A percentile compares a stretch with the other conserved stretches of the same genome.
These are phyloP conservation scores for Suillus americanus DNA, from an alignment of 768 basidiomycete species.

Conservation along the genomic window DNA sequence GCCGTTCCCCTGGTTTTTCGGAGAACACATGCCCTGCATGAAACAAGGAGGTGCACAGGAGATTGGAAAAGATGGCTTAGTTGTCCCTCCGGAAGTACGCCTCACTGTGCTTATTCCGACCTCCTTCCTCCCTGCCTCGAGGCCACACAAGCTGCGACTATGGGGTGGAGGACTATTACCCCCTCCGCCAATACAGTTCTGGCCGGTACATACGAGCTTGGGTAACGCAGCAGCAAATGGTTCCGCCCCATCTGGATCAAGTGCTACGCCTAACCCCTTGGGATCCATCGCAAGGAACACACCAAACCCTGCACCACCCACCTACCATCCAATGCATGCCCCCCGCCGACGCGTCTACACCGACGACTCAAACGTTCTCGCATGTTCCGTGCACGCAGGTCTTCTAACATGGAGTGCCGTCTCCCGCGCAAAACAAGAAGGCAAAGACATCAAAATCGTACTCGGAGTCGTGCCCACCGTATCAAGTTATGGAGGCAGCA, in stretches of 20 bases:
- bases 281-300: neutral
- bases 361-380: conserved; percentile 72
- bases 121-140: conserved; percentile 53
- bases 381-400: conserved; percentile 70
- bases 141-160: conserved; percentile 54
- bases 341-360: conserved; percentile 65
- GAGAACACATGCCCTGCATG: conserved; percentile 30
- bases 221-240: neutral
- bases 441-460: conserved; percentile 41
- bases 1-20: conserved; percentile 35
- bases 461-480: conserved; percentile 39
- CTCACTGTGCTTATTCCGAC: conserved; percentile 60
- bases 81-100: conserved; percentile 30
- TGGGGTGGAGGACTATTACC: conserved; percentile 67
- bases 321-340: conserved; percentile 20
- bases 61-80: conserved; percentile 14
- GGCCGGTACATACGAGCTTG: conserved; percentile 14
- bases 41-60: conserved; percentile 22
- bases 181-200: conserved; percentile 34
- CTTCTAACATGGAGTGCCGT: conserved; percentile 44
- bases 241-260: conserved; percentile 17
- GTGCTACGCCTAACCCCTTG: conserved; percentile 13
- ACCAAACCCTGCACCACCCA: conserved; percentile 14
- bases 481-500: conserved; percentile 46
- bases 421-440: conserved; percentile 35